Evolutionary conservation across 73 alveolate genomes (phyloP), one percentile per base, ranked within the genome.

Genomic region (Paramecium biaurelia): DNA sequence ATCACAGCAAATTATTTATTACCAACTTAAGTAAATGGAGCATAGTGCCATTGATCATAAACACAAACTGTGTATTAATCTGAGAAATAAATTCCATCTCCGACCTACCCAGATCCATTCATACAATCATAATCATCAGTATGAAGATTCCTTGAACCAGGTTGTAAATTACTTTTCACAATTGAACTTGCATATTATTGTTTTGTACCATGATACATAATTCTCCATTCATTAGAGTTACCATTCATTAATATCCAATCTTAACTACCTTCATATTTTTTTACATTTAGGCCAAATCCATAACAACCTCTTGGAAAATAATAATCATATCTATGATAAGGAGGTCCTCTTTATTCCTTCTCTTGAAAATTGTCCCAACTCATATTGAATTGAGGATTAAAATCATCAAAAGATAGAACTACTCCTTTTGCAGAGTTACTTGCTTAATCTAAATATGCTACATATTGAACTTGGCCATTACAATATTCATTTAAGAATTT

Each of bases 191-290:
- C 5, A 26, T 14, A 26, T 20, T 0, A 8, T 1, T 24, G 2
- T 11, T 79, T 47, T 20, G 90, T 79, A 2, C 90, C 90, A 79
- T 79, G 90, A 34, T 10, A 79, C 28, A 79, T 0, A 43, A 79
- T 79, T 43, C 74, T 41, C 90, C 90, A 79, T 24, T n/a, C n/a
- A n/a, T n/a, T n/a, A n/a, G n/a, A n/a, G n/a, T n/a, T n/a, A n/a
- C n/a, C n/a, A n/a, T n/a, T 79, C 70, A 41, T 79, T 45, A 5
- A 28, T 42, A 79, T 21, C 90, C 90, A 79, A 79, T 79, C 72
- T 20, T 79, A 30, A 26, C 8, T 41, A 7, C n/a, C 7, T 20
- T 79, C n/a, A n/a, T 57, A 59, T 20, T 24, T 79, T 42, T 18
- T 9, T 10, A 79, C 30, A 20, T 79, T 79, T 45, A 79, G 43